A percentile compares a stretch with the other conserved stretches of the same genome.
These are phyloP conservation scores for Histomonas meleagridis DNA, from an alignment of 208 protist genomes.

Conservation along the genomic window DNA sequence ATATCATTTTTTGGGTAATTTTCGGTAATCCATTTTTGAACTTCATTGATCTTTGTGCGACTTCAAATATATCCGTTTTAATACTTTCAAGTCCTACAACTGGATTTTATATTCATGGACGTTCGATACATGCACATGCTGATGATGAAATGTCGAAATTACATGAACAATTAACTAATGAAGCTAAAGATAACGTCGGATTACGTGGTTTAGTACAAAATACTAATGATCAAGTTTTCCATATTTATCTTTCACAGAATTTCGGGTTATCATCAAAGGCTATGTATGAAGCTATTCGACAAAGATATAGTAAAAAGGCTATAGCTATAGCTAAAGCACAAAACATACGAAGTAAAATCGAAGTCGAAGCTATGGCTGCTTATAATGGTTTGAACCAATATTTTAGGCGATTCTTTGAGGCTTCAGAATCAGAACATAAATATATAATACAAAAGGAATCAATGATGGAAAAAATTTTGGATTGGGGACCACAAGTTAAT, in stretches of 20 bases:
- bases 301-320: not conserved
- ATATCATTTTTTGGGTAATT: not conserved
- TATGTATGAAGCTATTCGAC: not conserved
- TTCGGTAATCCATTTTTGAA: conserved; percentile 12
- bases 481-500: not conserved
- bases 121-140: not conserved
- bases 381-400: not conserved
- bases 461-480: not conserved
- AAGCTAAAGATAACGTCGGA: not conserved
- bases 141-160: not conserved
- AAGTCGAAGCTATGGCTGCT: not conserved
- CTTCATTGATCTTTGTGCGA: not conserved
- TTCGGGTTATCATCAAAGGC: not conserved
- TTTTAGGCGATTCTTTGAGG: not conserved
- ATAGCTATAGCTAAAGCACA: not conserved
- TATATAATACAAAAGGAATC: not conserved
- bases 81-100: not conserved
- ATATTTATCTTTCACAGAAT: not conserved
- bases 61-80: not conserved
- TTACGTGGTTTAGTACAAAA: not conserved
- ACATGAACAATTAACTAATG: not conserved
- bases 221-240: not conserved
- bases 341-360: not conserved
- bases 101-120: not conserved
- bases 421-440: not conserved